These are phyloP conservation scores for Coprinopsis marcescibilis DNA, from an alignment of 768 basidiomycete genomes.

Conservation along the genomic window DNA sequence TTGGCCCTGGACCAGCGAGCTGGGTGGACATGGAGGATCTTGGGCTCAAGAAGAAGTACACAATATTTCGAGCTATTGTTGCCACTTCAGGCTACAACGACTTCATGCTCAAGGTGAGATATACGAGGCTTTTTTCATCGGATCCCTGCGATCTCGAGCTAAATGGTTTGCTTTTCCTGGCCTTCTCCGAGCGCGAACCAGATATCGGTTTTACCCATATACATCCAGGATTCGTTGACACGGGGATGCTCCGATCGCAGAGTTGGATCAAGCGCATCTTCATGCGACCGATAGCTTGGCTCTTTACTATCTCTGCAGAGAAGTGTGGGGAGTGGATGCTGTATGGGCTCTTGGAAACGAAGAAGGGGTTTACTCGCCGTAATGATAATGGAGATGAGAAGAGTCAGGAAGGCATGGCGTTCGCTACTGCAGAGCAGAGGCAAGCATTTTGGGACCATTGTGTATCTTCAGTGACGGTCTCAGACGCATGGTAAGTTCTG, in stretches of 20 bases:
- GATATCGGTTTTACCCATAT: conserved; percentile 39
- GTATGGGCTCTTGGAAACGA: conserved; percentile 21
- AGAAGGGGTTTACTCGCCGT: conserved; percentile 18
- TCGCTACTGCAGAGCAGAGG: conserved; percentile 13
- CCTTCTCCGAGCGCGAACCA: conserved; percentile 28
- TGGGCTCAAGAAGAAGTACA: conserved; percentile 31
- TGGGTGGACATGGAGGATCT: conserved; percentile 43
- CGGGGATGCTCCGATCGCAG: conserved; percentile 15
- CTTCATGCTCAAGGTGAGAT: conserved; percentile 28
- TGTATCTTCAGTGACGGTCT: too few species aligned
- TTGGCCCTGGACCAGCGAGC: conserved; percentile 28
- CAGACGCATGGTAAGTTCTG: too few species aligned
- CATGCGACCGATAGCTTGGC: conserved; percentile 17
- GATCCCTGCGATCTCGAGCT: not conserved
- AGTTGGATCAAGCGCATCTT: conserved; percentile 1
- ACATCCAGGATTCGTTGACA: conserved; percentile 35
- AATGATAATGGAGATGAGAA: conserved; percentile 17
- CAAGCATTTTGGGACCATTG: conserved; percentile 18
- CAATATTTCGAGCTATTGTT: conserved; percentile 16
- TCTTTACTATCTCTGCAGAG: conserved; percentile 16
- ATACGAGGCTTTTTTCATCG: not conserved
- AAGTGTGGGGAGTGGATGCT: conserved; percentile 28
- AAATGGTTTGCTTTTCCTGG: not conserved
- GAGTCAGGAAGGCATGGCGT: conserved; percentile 18
- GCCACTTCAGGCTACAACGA: too few species aligned